Base-by-base conservation (phyloP, 2,329 filamentous ascomycete species). In the Akanthomyces lecanii region DNA sequence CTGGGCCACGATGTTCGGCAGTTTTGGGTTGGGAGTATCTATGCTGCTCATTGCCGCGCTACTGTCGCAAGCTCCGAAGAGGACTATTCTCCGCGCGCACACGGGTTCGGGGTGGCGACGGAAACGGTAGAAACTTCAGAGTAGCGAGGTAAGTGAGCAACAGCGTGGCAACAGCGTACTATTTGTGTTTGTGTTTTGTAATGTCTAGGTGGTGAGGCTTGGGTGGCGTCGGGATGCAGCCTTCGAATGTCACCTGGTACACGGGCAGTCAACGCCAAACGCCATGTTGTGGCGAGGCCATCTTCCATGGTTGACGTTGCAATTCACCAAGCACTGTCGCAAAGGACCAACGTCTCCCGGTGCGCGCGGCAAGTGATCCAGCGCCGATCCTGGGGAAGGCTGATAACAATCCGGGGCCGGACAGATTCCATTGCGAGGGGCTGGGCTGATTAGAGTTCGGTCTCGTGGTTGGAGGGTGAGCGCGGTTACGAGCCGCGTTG, bases 1-100 rank as follows among this genome's bases (percentile, higher is more conserved):
- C n/a, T 75, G 73, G 42, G 73, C 76, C 0, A 79, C 80, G 77
- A 78, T 80, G 65, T 74, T 71, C 70, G 76, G 77, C 3, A 74
- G 69, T 0, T 66, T 71, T 1, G 74, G 73, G 3, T 64, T 74
- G 4, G 68, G 70, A 8, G 28, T 76, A 5, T 75, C 66, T 57
- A 78, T 77, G 75, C 68, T 77, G 55, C 69, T 78, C 65, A 74
- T 78, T 30, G 66, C 75, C 0, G 70, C 72, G 1, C 67, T 77
- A 0, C 70, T 77, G 7, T 70, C 68, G 16, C 67, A 68, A 21
- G 66, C 65, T 5, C 51, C 42, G 2, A 5, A 38, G 16, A 60
- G 64, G 23, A 60, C 54, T 36, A 57, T 28, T 33, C 56, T 5
- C 8, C 36, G 2, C 58, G 63, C 25, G 50, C 59, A 14, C 21